Evolutionary conservation across 495 filamentous ascomycete species (phyloP).

Genomic region (Penicillium turbatum): DNA sequence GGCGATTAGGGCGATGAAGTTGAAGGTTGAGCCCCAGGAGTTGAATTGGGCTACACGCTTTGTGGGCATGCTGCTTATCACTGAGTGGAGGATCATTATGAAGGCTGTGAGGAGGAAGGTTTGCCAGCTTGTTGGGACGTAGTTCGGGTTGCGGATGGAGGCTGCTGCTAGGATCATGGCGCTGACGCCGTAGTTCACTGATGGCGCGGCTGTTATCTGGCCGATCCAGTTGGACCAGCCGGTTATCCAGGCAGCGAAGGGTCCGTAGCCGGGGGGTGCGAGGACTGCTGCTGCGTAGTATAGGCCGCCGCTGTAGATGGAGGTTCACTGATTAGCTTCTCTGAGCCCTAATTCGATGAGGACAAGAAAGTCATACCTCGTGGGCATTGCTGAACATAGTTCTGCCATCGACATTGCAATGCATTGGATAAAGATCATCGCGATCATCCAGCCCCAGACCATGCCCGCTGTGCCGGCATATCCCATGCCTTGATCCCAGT

Average conservation of each 20-base stretch:
- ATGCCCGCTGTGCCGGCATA: slow-evolving; percentile 79
- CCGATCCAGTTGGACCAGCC: slow-evolving; percentile 75
- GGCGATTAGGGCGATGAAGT: slow-evolving; percentile 63
- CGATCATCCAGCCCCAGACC: slow-evolving; percentile 79
- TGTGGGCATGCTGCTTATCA: slow-evolving; percentile 72
- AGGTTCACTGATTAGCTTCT: slow-evolving; percentile 14
- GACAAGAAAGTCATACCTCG: slow-evolving; percentile 38
- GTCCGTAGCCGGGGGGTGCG: slow-evolving; percentile 71
- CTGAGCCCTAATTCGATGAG: not conserved
- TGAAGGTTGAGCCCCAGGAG: slow-evolving; percentile 69
- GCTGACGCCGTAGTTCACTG: slow-evolving; percentile 56
- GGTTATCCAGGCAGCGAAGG: slow-evolving; percentile 69
- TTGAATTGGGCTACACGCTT: slow-evolving; percentile 73
- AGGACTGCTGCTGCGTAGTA: slow-evolving; percentile 78
- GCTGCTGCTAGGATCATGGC: slow-evolving; percentile 72
- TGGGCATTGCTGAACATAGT: slow-evolving; percentile 64
- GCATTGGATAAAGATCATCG: slow-evolving; percentile 70
- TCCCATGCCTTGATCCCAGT: slow-evolving; percentile 53
- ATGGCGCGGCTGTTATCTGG: slow-evolving; percentile 67
- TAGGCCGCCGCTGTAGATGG: slow-evolving; percentile 56
- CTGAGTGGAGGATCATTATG: slow-evolving; percentile 66
- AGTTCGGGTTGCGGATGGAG: slow-evolving; percentile 63
- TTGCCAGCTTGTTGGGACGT: slow-evolving; percentile 62
- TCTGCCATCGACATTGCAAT: slow-evolving; percentile 66
- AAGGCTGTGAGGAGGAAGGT: slow-evolving; percentile 65